Conservation (phyloP, 768 basidiomycete genomes). For the Mycena amicta region DNA sequence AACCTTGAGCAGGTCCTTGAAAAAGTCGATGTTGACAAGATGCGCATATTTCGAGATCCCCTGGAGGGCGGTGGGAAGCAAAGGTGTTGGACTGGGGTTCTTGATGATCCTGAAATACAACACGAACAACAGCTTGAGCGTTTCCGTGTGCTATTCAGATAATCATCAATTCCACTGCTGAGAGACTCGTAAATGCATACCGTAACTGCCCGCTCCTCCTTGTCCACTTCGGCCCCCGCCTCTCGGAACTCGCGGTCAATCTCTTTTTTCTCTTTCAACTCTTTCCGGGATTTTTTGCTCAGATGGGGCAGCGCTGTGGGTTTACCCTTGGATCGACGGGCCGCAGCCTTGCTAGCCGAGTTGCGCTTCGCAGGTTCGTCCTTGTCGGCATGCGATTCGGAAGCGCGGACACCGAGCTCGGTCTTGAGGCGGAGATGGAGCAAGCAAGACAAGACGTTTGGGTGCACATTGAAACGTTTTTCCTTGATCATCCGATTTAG, state of each 20-base stretch:
- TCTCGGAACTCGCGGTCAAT: conserved; percentile 92
- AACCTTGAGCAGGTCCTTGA: conserved; percentile 90
- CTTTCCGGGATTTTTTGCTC: conserved; percentile 91
- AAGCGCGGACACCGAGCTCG: conserved; percentile 81
- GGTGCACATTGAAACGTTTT: conserved; percentile 85
- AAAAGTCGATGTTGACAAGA: conserved; percentile 97
- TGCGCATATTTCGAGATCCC: conserved; percentile 95
- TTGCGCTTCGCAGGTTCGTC: conserved; percentile 39
- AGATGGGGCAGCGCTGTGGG: conserved; percentile 68
- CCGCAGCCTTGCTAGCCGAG: conserved; percentile 47
- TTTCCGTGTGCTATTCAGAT: conserved; percentile 86
- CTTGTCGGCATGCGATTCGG: conserved; percentile 66
- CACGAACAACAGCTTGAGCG: conserved; percentile 94
- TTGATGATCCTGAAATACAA: conserved; percentile 97
- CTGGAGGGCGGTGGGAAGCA: conserved; percentile 85
- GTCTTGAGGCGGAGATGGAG: conserved; percentile 84
- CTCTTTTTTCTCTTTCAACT: conserved; percentile 82
- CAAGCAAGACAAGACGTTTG: conserved; percentile 84
- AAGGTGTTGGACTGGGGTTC: conserved; percentile 71
- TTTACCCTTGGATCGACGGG: conserved; percentile 57
- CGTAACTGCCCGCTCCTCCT: conserved; percentile 80
- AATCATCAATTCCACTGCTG: too few species aligned
- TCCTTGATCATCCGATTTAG: conserved; percentile 97
- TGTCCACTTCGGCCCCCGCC: conserved; percentile 91
- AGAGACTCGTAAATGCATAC: too few species aligned